Conservation (phyloP, 306 rosid species). For the Calophaca sinica region DNA sequence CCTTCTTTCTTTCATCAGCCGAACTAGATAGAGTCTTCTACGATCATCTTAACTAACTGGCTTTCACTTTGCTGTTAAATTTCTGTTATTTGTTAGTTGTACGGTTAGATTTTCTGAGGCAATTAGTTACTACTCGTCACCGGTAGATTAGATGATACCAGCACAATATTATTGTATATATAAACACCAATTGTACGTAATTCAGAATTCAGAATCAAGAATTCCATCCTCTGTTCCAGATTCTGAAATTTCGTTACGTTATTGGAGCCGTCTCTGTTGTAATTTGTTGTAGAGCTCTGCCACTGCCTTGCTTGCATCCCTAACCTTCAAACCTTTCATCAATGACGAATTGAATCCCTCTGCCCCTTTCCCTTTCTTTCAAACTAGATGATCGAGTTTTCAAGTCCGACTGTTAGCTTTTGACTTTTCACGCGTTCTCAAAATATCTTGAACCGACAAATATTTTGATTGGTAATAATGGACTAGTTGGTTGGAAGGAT, state of each 20-base stretch:
- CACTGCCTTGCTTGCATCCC: no score
- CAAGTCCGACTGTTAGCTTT: no score
- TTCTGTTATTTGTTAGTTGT: background rate
- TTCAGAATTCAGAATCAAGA: no score
- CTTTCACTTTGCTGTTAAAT: background rate
- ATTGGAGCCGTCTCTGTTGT: no score
- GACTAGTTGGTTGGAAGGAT: background rate
- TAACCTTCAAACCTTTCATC: no score
- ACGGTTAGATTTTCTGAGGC: background rate
- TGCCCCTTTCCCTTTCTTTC: no score
- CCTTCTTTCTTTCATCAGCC: background rate
- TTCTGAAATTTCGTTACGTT: background rate
- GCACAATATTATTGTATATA: no score
- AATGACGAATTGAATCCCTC: no score
- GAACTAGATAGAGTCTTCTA: background rate
- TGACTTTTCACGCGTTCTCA: conserved; percentile 21
- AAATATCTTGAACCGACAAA: conserved; percentile 17
- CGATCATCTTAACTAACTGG: background rate
- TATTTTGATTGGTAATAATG: background rate
- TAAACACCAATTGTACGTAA: no score
- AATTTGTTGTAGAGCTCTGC: no score
- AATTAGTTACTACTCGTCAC: background rate
- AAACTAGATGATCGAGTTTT: no score
- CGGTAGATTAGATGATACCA: no score
- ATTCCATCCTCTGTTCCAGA: background rate